Conservation (phyloP, 495 filamentous ascomycete genomes). For the Talaromyces thailandensis region DNA sequence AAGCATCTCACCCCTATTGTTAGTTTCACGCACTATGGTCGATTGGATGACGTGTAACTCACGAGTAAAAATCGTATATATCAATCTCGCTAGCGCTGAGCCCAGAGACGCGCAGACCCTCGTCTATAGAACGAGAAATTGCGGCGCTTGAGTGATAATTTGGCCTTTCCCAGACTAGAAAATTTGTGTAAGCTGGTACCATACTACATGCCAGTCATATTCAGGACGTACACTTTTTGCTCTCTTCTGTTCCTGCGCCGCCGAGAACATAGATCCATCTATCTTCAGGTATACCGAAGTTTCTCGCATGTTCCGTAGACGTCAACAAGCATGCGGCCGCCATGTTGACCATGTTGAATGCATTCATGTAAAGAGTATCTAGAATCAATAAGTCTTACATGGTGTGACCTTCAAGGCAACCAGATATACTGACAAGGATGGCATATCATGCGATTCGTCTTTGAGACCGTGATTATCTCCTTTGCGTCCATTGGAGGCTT, state of each 20-base stretch:
- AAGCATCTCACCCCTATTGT: slow-evolving; percentile 31
- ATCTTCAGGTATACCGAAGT: slow-evolving; percentile 38
- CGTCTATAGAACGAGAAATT: slow-evolving; percentile 42
- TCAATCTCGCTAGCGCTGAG: slow-evolving; percentile 35
- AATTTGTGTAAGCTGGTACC: neutral
- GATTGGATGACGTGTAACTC: slow-evolving; percentile 1
- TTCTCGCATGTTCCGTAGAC: slow-evolving; percentile 33
- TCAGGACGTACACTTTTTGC: slow-evolving; percentile 28
- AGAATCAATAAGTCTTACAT: neutral
- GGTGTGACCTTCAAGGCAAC: neutral
- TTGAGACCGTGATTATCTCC: slow-evolving; percentile 31
- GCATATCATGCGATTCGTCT: slow-evolving; percentile 47
- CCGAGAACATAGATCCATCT: slow-evolving; percentile 49
- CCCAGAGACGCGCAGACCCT: slow-evolving; percentile 23
- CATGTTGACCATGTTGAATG: slow-evolving; percentile 51
- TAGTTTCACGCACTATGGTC: neutral
- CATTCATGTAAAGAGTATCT: slow-evolving; percentile 55
- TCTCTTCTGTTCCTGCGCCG: slow-evolving; percentile 43
- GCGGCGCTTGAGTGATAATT: slow-evolving; percentile 39
- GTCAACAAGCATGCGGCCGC: slow-evolving; percentile 44
- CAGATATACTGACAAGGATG: slow-evolving; percentile 31
- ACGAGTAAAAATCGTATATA: slow-evolving; percentile 49
- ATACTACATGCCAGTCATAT: neutral
- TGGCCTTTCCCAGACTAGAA: slow-evolving; percentile 44
- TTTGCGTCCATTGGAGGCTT: slow-evolving; percentile 21